Percentiles rank a stretch among this genome's conserved stretches.
Conservation (phyloP, 2,329 filamentous ascomycete genomes). For the Phialophora expanda region DNA sequence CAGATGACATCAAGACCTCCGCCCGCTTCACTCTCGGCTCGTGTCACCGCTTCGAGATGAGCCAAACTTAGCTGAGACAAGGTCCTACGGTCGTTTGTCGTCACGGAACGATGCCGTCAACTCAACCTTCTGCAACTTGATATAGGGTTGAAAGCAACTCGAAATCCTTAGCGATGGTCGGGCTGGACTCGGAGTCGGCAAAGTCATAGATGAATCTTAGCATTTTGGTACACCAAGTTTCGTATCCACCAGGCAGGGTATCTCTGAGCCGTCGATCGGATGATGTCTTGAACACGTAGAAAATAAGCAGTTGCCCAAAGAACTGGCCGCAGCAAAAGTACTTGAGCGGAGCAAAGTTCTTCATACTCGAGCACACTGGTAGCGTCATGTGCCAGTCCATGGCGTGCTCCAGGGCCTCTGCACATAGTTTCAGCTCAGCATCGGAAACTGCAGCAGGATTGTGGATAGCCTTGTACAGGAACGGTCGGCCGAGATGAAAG, state of each 20-base stretch:
- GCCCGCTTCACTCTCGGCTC: not conserved
- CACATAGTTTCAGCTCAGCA: slow-evolving; percentile 49
- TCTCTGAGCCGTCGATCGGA: slow-evolving; percentile 45
- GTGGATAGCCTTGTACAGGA: slow-evolving; percentile 48
- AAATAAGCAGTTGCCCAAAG: slow-evolving; percentile 51
- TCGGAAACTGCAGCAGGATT: slow-evolving; percentile 46
- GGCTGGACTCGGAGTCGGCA: slow-evolving; percentile 43
- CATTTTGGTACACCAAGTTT: slow-evolving; percentile 51
- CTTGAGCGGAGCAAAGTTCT: slow-evolving; percentile 50
- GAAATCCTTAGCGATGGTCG: slow-evolving; percentile 49
- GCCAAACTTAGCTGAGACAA: not conserved
- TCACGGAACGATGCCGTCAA: not conserved
- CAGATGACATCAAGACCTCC: not conserved
- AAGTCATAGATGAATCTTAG: slow-evolving; percentile 49
- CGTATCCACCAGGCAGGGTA: slow-evolving; percentile 48
- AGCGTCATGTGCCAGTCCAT: slow-evolving; percentile 51
- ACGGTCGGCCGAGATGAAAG: slow-evolving; percentile 35
- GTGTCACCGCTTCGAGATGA: not conserved
- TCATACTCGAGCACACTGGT: slow-evolving; percentile 50
- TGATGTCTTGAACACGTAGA: slow-evolving; percentile 50
- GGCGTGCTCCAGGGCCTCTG: slow-evolving; percentile 47
- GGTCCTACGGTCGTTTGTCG: too few species aligned
- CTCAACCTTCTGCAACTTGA: slow-evolving; percentile 23
- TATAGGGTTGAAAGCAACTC: slow-evolving; percentile 43
- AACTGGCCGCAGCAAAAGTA: slow-evolving; percentile 51